phyloP scores from a whole-genome alignment of 495 filamentous ascomycete species.

The Penicillium antarcticum region DNA sequence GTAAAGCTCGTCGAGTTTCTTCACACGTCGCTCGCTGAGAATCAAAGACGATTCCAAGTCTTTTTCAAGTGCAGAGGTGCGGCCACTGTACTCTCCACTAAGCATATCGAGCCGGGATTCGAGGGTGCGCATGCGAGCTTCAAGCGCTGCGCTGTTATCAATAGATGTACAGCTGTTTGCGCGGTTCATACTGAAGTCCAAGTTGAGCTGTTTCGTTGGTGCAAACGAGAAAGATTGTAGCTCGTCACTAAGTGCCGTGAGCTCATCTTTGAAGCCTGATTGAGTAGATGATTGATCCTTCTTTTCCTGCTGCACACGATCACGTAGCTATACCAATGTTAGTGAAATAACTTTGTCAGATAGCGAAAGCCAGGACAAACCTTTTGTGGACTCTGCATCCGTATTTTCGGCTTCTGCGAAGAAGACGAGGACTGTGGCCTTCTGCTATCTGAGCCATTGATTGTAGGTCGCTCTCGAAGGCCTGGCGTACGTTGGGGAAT shows the following conservation, averaged over 20 bases:
- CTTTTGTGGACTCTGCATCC: slow-evolving; percentile 88
- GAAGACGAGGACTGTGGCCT: slow-evolving; percentile 34
- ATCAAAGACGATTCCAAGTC: slow-evolving; percentile 68
- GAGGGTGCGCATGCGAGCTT: slow-evolving; percentile 55
- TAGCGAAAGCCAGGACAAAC: slow-evolving; percentile 16
- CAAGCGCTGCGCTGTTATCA: slow-evolving; percentile 40
- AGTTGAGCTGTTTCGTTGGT: slow-evolving; percentile 21
- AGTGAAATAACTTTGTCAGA: background rate
- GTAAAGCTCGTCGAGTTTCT: slow-evolving; percentile 84
- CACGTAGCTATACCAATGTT: slow-evolving; percentile 55
- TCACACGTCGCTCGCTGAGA: slow-evolving; percentile 71
- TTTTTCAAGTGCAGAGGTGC: slow-evolving; percentile 57
- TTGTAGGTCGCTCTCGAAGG: slow-evolving; percentile 51
- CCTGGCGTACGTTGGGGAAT: slow-evolving; percentile 50
- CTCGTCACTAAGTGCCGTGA: slow-evolving; percentile 80
- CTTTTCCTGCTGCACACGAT: slow-evolving; percentile 81
- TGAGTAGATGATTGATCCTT: slow-evolving; percentile 67
- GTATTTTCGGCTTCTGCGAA: slow-evolving; percentile 57
- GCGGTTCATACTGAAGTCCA: slow-evolving; percentile 8
- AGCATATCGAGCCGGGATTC: slow-evolving; percentile 62
- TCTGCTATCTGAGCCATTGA: slow-evolving; percentile 35
- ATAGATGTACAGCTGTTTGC: slow-evolving; percentile 4
- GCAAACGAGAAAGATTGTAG: slow-evolving; percentile 58
- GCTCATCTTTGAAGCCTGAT: slow-evolving; percentile 65
- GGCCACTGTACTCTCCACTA: slow-evolving; percentile 57